Percentiles rank a stretch among this genome's conserved stretches.
These are phyloP conservation scores for Globisporangium abappressorium DNA, from an alignment of 352 stramenopile genomes.

Conservation along the genomic window DNA sequence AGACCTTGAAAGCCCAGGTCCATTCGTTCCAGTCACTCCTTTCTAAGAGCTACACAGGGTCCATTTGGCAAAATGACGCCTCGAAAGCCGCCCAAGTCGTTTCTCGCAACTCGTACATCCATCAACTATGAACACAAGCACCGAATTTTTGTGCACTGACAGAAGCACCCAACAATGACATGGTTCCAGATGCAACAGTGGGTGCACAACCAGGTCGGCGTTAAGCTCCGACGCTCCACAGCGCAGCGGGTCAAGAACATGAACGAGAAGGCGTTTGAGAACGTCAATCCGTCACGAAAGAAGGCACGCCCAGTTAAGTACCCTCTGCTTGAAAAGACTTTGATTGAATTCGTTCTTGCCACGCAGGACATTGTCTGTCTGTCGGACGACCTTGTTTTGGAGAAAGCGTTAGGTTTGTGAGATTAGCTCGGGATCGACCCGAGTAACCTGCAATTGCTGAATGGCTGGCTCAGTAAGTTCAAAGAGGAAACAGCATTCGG, in stretches of 20 bases:
- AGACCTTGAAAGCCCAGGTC: too few relatives aligned
- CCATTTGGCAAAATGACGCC: slow-evolving; percentile 2
- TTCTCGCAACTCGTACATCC: not conserved
- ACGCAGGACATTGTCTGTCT: not conserved
- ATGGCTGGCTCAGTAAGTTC: not conserved
- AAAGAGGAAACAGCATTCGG: not conserved
- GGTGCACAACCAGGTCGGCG: not conserved
- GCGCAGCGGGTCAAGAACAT: slow-evolving; percentile 2
- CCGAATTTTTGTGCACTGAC: not conserved
- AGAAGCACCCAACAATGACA: not conserved
- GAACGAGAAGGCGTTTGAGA: slow-evolving; percentile 1
- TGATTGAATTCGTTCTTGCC: slow-evolving; percentile 3
- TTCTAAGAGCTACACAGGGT: too few relatives aligned
- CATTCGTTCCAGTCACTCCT: too few relatives aligned
- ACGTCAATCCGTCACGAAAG: not conserved
- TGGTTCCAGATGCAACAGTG: slow-evolving; percentile 6
- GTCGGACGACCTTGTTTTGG: not conserved
- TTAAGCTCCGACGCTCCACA: not conserved
- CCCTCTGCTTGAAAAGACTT: not conserved
- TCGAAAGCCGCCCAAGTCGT: not conserved
- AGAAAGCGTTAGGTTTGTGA: not conserved
- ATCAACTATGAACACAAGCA: slow-evolving; percentile 7
- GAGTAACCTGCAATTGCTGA: too few relatives aligned
- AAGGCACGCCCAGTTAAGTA: slow-evolving; percentile 2
- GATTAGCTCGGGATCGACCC: not conserved